phyloP scores from a whole-genome alignment of 2,329 filamentous ascomycete genomes.

The Fusarium buxicola region DNA sequence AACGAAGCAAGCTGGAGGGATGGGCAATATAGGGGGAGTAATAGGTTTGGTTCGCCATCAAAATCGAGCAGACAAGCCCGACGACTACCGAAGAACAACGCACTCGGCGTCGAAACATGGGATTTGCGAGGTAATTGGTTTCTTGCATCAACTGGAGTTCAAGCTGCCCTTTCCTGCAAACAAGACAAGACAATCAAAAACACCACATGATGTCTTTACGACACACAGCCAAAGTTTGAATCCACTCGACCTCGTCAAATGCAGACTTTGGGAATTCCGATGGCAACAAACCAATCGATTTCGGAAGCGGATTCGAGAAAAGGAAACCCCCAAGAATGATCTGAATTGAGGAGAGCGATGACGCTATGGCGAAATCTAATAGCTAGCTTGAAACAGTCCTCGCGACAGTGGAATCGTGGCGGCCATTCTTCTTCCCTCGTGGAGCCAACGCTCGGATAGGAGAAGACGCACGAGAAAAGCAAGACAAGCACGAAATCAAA shows the following conservation, averaged over 20 bases:
- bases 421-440: conserved; percentile 40
- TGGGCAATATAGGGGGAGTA: conserved; percentile 37
- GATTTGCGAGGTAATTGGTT: conserved; percentile 37
- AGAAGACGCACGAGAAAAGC: conserved; percentile 43
- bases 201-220: conserved; percentile 40
- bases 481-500: conserved; percentile 50
- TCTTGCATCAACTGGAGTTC: conserved; percentile 45
- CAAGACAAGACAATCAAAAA: conserved; percentile 33
- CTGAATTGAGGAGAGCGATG: conserved; percentile 50
- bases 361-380: conserved; percentile 53
- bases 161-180: conserved; percentile 43
- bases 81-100: conserved; percentile 32
- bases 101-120: conserved; percentile 32
- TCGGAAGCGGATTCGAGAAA: conserved; percentile 45
- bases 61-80: conserved; percentile 41
- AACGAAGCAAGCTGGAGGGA: conserved; percentile 16
- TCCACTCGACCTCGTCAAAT: conserved; percentile 48
- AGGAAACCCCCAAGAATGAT: conserved; percentile 35
- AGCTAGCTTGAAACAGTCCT: conserved; percentile 52
- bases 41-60: conserved; percentile 44
- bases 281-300: conserved; percentile 39
- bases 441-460: conserved; percentile 43
- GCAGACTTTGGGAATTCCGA: conserved; percentile 43
- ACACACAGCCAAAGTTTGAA: conserved; percentile 46
- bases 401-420: conserved; percentile 47